Base-by-base conservation (phyloP, 306 rosid species). In the Vigna trinervia region DNA sequence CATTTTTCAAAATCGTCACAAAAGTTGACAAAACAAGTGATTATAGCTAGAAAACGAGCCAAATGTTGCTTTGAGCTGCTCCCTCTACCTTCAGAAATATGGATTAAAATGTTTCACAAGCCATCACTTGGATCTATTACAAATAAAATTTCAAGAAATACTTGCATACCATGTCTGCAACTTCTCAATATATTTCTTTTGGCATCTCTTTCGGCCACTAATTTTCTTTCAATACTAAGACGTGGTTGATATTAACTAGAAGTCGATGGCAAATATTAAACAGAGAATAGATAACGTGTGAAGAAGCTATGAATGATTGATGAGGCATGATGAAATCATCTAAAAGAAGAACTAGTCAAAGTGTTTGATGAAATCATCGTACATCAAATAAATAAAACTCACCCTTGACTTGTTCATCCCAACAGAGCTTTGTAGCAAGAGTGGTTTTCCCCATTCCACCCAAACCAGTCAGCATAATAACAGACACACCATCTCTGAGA, bases 371-470 rank as follows among this genome's bases (percentile, higher is more conserved):
- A 39, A 39, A 41, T 17, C 12, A 17, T 39, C 13, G 23, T 5
- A 30, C 15, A 72, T 39, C 20, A 74, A 30, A 34, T 34, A 76
- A 64, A 46, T 17, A 57, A 2, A 2, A 43, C 62, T 7, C 78
- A 87, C 91, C 86, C 78, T 45, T 69, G 26, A 84, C 82, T 38
- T 90, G 56, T 17, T 80, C 30, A 63, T 87, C 87, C 45, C 77
- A 78, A 51, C 88, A 89, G 9, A 89, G 84, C 83, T 57, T 68
- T 1, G 39, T 58, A 6, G 84, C 93, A 64, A 89, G 41, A 11
- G 93, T 85, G 64, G 88, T 82, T 75, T 89, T 89, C 56, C 91
- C 91, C 2, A 78, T 82, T 43, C 93, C 91, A 0, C 86, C 87
- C 10, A 83, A 62, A 39, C 86, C 93, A 45, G 86, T 89, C 75